Percentiles rank a stretch among this genome's conserved stretches.
phyloP scores from a whole-genome alignment of 176 grass and related monocot species.

The Ensete ventricosum region DNA sequence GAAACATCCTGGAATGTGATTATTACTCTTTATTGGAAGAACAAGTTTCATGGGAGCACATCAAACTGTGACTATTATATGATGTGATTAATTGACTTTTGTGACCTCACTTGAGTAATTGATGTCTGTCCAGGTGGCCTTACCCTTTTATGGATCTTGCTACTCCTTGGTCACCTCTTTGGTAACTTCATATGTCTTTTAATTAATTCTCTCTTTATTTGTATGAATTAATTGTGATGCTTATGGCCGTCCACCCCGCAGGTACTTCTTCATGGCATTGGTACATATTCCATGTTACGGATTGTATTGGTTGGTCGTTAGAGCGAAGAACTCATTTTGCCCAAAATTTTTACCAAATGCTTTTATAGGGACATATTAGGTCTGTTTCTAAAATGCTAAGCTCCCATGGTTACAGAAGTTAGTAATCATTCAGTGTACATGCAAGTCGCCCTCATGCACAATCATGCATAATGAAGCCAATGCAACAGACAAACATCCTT shows the following conservation, averaged over 20 bases:
- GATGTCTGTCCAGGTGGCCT: conserved; percentile 69
- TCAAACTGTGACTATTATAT: not conserved
- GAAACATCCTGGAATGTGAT: not conserved
- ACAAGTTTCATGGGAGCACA: too few species aligned
- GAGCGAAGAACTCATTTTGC: conserved; percentile 51
- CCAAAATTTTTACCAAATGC: conserved; percentile 48
- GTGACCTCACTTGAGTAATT: not conserved
- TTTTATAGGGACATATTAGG: conserved; percentile 40
- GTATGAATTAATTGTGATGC: too few species aligned
- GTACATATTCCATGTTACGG: conserved; percentile 67
- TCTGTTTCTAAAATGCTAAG: not conserved
- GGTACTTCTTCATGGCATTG: conserved; percentile 68
- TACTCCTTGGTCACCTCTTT: conserved; percentile 32
- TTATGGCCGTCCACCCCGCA: too few species aligned
- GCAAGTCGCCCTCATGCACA: too few species aligned
- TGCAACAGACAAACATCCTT: too few species aligned
- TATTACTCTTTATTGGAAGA: not conserved
- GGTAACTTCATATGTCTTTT: too few species aligned
- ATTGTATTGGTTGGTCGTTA: conserved; percentile 59
- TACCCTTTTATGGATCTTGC: conserved; percentile 81
- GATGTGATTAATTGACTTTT: not conserved
- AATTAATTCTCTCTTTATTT: too few species aligned
- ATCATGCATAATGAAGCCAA: too few species aligned
- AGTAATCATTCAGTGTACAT: too few species aligned
- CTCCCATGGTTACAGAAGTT: too few species aligned